These are phyloP conservation scores for Actinomortierella ambigua DNA, from an alignment of 371 early-diverging fungal species.

Conservation along the genomic window DNA sequence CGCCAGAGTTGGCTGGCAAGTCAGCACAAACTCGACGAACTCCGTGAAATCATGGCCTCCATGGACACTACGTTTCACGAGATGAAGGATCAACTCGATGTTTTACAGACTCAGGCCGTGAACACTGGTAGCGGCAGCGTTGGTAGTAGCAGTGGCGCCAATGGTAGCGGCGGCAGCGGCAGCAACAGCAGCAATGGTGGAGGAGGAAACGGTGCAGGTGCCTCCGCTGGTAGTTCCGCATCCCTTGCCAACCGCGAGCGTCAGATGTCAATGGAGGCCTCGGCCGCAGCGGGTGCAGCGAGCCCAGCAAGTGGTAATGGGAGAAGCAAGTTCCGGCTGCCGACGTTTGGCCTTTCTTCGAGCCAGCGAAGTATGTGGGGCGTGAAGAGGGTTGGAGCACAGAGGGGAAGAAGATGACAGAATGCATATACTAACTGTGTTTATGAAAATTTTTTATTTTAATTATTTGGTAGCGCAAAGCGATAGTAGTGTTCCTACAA, in stretches of 20 bases:
- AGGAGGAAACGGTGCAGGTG: too few relatives aligned
- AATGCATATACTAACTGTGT: background rate
- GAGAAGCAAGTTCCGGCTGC: constrained; percentile 21
- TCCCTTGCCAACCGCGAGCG: too few relatives aligned
- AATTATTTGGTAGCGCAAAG: constrained; percentile 21
- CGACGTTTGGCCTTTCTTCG: constrained; percentile 28
- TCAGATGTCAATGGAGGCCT: too few relatives aligned
- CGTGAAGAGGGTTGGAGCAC: background rate
- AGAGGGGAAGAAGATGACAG: background rate
- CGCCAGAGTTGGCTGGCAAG: constrained; percentile 29
- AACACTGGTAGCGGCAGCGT: background rate
- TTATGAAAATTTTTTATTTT: background rate
- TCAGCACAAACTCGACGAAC: constrained; percentile 23
- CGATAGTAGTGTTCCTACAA: constrained; percentile 23
- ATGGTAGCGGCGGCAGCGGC: constrained; percentile 5
- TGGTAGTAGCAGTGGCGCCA: constrained; percentile 6
- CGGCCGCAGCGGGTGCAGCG: too few relatives aligned
- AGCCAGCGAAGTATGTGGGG: constrained; percentile 28
- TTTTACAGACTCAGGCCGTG: constrained; percentile 22
- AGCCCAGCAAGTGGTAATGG: too few relatives aligned
- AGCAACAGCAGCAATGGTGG: constrained; percentile 4
- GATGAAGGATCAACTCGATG: constrained; percentile 48
- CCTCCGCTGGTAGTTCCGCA: too few relatives aligned
- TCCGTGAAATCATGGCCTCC: constrained; percentile 37
- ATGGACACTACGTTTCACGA: constrained; percentile 53